Evolutionary conservation across 2,329 filamentous ascomycete genomes (phyloP), one percentile per base, ranked within the genome.

Genomic region (Apiospora hydei): DNA sequence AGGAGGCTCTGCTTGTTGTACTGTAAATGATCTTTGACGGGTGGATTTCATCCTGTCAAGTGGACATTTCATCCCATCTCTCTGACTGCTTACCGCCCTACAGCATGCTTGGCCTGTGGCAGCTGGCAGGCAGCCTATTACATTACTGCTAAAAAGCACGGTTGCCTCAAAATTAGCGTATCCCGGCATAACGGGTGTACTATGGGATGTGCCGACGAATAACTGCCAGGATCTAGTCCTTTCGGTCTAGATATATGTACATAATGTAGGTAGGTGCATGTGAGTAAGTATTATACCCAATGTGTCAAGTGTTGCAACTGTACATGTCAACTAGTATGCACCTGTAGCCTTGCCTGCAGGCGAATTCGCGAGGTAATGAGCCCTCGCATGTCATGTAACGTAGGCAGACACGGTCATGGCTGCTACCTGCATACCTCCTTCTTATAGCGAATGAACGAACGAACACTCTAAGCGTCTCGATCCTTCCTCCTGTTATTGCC

Each of bases 171-270:
- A 69, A 38, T 69, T 73, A 72, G 71, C 71, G 71, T 47, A 72
- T 38, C 47, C 70, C 72, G 72, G 71, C 72, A 73, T 73, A 73
- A 72, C 53, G 71, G 72, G 68, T 69, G 69, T 67, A 66, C 71
- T 73, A 73, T 73, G 72, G 72, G 70, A 71, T 57, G 51, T 73
- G 67, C 69, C 72, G 70, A 49, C 57, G n/a, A 34, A 70, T 67
- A 38, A 41, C 57, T 64, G 57, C 57, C 57, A 64, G 57, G 57
- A 64, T 64, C 34, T 41, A 21, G n/a, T 30, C n/a, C 57, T 64
- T 18, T n/a, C 34, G 10, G 57, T n/a, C 57, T 64, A 64, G 57
- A 64, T 64, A 64, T 34, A 64, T 57, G 26, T 61, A 61, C n/a
- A n/a, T n/a, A n/a, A n/a, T 61, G 53, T 61, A 64, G 57, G 53